A percentile compares a stretch with the other conserved stretches of the same genome.
Evolutionary conservation across 2,329 filamentous ascomycete genomes (phyloP).

Genomic region (Ophiocordyceps sinensis): DNA sequence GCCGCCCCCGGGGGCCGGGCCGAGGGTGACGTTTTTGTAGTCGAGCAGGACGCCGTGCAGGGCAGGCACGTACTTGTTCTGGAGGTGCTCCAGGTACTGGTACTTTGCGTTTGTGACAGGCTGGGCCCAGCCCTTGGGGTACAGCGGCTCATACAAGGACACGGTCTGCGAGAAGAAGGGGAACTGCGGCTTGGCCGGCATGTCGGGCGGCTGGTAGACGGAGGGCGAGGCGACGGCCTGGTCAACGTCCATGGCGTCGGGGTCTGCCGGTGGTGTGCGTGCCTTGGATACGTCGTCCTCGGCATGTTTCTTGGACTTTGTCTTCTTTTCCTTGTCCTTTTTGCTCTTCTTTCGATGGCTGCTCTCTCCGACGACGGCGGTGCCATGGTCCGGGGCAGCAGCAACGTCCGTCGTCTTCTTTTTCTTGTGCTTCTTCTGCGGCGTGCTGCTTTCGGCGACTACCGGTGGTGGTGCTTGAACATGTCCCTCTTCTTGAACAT

Average conservation of each 20-base stretch:
- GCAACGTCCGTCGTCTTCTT: neutral
- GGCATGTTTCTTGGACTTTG: conserved; percentile 3
- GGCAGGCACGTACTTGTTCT: conserved; percentile 62
- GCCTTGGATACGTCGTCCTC: neutral
- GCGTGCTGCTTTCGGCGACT: neutral
- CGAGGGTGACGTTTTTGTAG: conserved; percentile 55
- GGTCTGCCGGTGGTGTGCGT: conserved; percentile 12
- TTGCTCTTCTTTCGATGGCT: conserved; percentile 14
- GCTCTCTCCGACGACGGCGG: conserved; percentile 2
- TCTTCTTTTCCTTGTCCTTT: conserved; percentile 12
- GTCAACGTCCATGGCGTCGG: conserved; percentile 26
- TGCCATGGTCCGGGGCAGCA: neutral
- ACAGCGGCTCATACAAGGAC: conserved; percentile 66
- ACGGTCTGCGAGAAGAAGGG: conserved; percentile 70
- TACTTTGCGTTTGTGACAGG: conserved; percentile 57
- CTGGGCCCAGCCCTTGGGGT: conserved; percentile 53
- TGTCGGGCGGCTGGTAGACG: conserved; percentile 22
- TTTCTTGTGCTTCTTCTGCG: neutral
- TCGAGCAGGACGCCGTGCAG: conserved; percentile 61
- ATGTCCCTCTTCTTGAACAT: neutral
- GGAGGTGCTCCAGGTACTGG: conserved; percentile 60
- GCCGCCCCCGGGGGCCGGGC: conserved; percentile 38
- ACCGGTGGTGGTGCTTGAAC: neutral
- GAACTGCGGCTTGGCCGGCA: conserved; percentile 32
- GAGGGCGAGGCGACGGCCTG: conserved; percentile 14